Percentiles rank a stretch among this genome's conserved stretches.
These are phyloP conservation scores for Aurantiochytrium sp. DNA, from an alignment of 108 stramenopile genomes.

Conservation along the genomic window DNA sequence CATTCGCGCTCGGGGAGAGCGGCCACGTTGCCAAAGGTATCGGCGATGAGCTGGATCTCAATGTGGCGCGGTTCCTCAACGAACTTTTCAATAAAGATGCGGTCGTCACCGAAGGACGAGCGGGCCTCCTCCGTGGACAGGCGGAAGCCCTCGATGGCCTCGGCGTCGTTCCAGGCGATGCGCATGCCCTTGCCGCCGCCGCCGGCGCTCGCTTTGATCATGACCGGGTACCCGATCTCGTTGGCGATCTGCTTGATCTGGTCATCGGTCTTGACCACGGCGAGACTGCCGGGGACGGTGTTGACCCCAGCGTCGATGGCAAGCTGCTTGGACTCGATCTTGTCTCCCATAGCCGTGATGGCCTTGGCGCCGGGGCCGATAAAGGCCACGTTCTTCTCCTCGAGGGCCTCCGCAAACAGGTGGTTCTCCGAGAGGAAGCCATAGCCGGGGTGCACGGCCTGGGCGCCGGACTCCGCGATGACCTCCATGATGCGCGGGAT, in stretches of 20 bases:
- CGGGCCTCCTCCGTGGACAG: constrained; percentile 77
- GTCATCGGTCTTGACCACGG: constrained; percentile 40
- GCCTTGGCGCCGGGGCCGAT: constrained; percentile 50
- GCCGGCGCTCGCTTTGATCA: constrained; percentile 94
- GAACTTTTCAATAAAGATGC: constrained; percentile 91
- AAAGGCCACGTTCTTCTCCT: constrained; percentile 52
- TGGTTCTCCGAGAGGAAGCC: constrained; percentile 74
- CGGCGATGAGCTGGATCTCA: constrained; percentile 92
- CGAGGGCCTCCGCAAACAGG: constrained; percentile 57
- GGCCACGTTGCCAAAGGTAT: constrained; percentile 68
- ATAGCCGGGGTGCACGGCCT: constrained; percentile 62
- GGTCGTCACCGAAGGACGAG: constrained; percentile 80
- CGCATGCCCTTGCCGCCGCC: constrained; percentile 99
- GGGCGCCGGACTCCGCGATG: constrained; percentile 44
- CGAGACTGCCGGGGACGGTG: constrained; percentile 86
- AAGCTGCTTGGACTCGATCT: constrained; percentile 83
- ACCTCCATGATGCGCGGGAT: constrained; percentile 51
- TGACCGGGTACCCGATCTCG: constrained; percentile 93
- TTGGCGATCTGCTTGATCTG: constrained; percentile 53
- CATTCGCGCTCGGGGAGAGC: constrained; percentile 92
- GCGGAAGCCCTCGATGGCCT: constrained; percentile 70
- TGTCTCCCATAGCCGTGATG: constrained; percentile 81
- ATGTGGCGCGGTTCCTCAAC: constrained; percentile 92
- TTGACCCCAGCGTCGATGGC: constrained; percentile 78
- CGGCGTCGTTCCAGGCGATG: constrained; percentile 74